Percentiles rank a stretch among this genome's conserved stretches.
These are phyloP conservation scores for Gilbertella persicaria DNA, from an alignment of 371 early-diverging fungal genomes.

Conservation along the genomic window DNA sequence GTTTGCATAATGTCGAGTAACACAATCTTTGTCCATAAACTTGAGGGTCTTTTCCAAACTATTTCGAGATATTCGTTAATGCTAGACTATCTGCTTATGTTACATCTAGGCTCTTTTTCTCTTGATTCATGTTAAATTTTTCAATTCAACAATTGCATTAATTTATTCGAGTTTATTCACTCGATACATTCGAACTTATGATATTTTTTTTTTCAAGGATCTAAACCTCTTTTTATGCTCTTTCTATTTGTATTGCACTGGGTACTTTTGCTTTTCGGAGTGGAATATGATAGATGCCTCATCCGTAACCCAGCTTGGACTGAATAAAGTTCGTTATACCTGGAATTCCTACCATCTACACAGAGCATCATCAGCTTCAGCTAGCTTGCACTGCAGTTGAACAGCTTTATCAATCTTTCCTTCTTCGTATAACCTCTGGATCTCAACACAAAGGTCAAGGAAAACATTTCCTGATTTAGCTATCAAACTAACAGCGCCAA, in stretches of 20 bases:
- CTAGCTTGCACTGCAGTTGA: constrained; percentile 36
- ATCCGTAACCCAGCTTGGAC: constrained; percentile 31
- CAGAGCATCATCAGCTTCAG: constrained; percentile 46
- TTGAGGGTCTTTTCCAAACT: too few species aligned
- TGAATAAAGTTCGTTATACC: constrained; percentile 47
- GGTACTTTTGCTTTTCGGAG: constrained; percentile 21
- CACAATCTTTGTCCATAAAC: too few species aligned
- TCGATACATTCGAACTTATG: background rate
- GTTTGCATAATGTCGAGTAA: too few species aligned
- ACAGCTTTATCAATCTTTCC: constrained; percentile 34
- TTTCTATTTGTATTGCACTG: constrained; percentile 16
- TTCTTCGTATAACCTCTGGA: constrained; percentile 36
- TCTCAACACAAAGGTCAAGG: constrained; percentile 35
- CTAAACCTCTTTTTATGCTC: constrained; percentile 23
- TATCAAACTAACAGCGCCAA: constrained; percentile 43
- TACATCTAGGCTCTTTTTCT: too few species aligned
- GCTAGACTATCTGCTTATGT: too few species aligned
- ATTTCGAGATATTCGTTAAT: too few species aligned
- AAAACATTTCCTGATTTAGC: constrained; percentile 45
- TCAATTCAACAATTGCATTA: too few species aligned
- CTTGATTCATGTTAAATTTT: too few species aligned
- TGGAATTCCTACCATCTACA: constrained; percentile 49
- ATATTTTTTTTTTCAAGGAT: constrained; percentile 19
- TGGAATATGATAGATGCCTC: constrained; percentile 38
- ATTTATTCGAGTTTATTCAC: too few species aligned